Evolutionary conservation across 2,329 filamentous ascomycete species (phyloP).

Genomic region (Curvularia sp.): DNA sequence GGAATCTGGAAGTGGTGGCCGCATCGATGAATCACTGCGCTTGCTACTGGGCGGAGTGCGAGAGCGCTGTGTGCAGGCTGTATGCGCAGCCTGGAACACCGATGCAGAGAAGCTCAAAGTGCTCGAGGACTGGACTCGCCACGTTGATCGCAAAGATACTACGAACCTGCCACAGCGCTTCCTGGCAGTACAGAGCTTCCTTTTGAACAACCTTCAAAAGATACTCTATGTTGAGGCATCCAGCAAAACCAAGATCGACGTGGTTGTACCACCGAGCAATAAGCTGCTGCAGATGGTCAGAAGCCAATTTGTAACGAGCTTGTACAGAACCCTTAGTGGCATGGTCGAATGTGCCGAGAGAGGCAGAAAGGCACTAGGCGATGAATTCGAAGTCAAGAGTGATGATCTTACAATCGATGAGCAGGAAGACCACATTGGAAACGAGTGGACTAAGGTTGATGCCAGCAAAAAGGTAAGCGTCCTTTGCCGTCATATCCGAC

Average conservation of each 20-base stretch:
- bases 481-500: not conserved
- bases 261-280: constrained; percentile 82
- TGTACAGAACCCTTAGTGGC: constrained; percentile 92
- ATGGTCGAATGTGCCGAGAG: constrained; percentile 97
- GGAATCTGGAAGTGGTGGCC: constrained; percentile 60
- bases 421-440: constrained; percentile 34
- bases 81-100: constrained; percentile 89
- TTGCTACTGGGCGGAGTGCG: constrained; percentile 77
- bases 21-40: constrained; percentile 72
- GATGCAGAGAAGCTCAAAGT: constrained; percentile 93
- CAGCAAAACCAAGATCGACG: constrained; percentile 76
- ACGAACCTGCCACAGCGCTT: constrained; percentile 92
- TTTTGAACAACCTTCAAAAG: constrained; percentile 89
- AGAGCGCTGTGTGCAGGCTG: constrained; percentile 83
- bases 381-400: constrained; percentile 61
- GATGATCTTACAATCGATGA: constrained; percentile 55
- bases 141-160: constrained; percentile 80
- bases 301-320: constrained; percentile 87
- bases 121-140: constrained; percentile 91
- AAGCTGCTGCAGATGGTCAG: constrained; percentile 92
- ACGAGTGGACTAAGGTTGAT: constrained; percentile 45
- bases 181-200: constrained; percentile 79
- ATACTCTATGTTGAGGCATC: constrained; percentile 92
- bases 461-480: constrained; percentile 46
- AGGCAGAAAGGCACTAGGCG: constrained; percentile 68